Evolutionary conservation across 208 protist species (phyloP).

Genomic region (Leishmania amazonensis): DNA sequence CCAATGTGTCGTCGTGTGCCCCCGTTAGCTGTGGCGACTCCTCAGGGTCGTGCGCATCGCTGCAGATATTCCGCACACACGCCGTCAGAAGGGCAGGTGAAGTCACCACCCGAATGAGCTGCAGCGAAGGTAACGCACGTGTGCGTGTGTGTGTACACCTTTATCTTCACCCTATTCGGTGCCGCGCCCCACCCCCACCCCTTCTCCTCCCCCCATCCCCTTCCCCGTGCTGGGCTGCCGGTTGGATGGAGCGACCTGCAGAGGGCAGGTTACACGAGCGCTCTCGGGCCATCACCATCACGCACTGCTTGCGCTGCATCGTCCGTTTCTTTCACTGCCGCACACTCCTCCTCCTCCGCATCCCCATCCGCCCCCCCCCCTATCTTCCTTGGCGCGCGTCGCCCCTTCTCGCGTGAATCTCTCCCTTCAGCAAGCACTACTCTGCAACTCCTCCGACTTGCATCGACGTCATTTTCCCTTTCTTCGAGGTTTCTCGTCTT

Average conservation of each 20-base stretch:
- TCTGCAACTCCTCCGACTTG: neutral
- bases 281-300: neutral
- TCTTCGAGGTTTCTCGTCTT: too few relatives aligned
- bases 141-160: neutral
- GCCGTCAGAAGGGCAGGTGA: neutral
- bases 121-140: neutral
- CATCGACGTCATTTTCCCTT: neutral
- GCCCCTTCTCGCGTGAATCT: neutral
- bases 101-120: too few relatives aligned
- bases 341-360: neutral
- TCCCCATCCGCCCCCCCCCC: neutral
- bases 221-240: neutral
- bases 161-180: neutral
- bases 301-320: neutral
- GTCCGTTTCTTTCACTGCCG: neutral
- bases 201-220: neutral
- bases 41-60: neutral
- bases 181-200: neutral
- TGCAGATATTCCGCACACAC: neutral
- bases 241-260: neutral
- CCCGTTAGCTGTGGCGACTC: neutral
- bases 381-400: neutral
- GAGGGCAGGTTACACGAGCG: neutral
- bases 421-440: neutral
- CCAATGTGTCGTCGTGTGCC: too few relatives aligned